These are phyloP conservation scores for Penicillium sclerotiorum DNA, from an alignment of 2,329 filamentous ascomycete genomes.

Conservation along the genomic window DNA sequence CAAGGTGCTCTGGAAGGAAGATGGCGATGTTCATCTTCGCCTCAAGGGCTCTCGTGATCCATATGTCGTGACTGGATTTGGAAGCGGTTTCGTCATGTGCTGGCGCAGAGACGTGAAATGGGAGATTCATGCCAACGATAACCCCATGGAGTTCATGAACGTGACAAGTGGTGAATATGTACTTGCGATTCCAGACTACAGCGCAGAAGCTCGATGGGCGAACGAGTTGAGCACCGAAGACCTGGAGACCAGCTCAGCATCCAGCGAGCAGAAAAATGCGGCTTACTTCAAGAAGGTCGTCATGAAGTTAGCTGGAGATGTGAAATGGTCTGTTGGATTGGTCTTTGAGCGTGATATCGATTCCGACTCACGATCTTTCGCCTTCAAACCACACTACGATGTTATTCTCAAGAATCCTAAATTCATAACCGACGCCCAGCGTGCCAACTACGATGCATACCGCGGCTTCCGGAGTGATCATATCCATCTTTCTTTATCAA, in stretches of 20 bases:
- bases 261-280: slow-evolving; percentile 67
- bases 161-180: slow-evolving; percentile 96
- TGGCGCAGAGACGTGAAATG: slow-evolving; percentile 94
- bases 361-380: slow-evolving; percentile 73
- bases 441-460: slow-evolving; percentile 82
- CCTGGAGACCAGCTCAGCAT: slow-evolving; percentile 62
- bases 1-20: slow-evolving; percentile 87
- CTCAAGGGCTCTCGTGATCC: slow-evolving; percentile 89
- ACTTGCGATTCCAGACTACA: slow-evolving; percentile 90
- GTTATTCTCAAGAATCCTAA: slow-evolving; percentile 81
- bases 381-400: slow-evolving; percentile 91
- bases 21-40: slow-evolving; percentile 91
- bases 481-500: slow-evolving; percentile 91
- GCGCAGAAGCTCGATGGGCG: slow-evolving; percentile 76
- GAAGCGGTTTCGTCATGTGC: slow-evolving; percentile 96
- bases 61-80: slow-evolving; percentile 88
- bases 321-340: slow-evolving; percentile 87
- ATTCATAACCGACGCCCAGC: slow-evolving; percentile 63
- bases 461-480: slow-evolving; percentile 94
- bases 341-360: slow-evolving; percentile 86
- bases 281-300: slow-evolving; percentile 97
- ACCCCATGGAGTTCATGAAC: slow-evolving; percentile 91
- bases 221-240: slow-evolving; percentile 49
- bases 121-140: slow-evolving; percentile 79
- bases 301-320: slow-evolving; percentile 97